Evolutionary conservation across 1,139 yeast genomes (phyloP).

Genomic region (Saccharomycopsis hybrid): DNA sequence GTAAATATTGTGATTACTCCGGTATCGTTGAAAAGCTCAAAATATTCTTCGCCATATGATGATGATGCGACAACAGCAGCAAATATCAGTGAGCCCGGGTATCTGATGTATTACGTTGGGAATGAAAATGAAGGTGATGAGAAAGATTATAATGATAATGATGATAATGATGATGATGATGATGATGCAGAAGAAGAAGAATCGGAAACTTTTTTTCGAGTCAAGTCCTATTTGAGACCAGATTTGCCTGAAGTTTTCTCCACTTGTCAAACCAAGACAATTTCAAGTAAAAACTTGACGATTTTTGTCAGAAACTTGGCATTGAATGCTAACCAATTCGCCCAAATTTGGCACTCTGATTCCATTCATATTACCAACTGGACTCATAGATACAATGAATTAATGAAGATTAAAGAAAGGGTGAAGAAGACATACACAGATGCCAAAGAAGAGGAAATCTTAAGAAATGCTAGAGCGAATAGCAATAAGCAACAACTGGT

Average conservation of each 20-base stretch:
- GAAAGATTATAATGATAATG: conserved; percentile 16
- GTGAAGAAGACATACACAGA: conserved; percentile 4
- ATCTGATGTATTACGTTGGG: too few species aligned
- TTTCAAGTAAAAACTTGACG: conserved; percentile 55
- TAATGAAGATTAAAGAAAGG: conserved; percentile 9
- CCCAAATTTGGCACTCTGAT: conserved; percentile 49
- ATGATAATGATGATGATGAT: conserved; percentile 5
- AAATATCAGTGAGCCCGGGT: too few species aligned
- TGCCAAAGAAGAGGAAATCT: conserved; percentile 1
- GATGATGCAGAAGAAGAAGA: conserved; percentile 11
- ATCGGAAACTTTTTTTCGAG: conserved; percentile 40
- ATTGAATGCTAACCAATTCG: conserved; percentile 63
- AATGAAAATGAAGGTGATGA: conserved; percentile 14
- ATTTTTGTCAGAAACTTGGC: conserved; percentile 61
- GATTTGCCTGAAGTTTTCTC: conserved; percentile 77
- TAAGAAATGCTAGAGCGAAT: not conserved
- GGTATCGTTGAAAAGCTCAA: conserved; percentile 30
- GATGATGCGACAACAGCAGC: too few species aligned
- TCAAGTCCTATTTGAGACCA: conserved; percentile 54
- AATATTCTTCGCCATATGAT: conserved; percentile 10
- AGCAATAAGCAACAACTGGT: not conserved
- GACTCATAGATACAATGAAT: conserved; percentile 16
- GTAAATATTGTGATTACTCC: conserved; percentile 75
- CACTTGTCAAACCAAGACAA: conserved; percentile 66
- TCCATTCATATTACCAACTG: conserved; percentile 9